Conservation (phyloP, 306 rosid species). For the Glycine latifolia region DNA sequence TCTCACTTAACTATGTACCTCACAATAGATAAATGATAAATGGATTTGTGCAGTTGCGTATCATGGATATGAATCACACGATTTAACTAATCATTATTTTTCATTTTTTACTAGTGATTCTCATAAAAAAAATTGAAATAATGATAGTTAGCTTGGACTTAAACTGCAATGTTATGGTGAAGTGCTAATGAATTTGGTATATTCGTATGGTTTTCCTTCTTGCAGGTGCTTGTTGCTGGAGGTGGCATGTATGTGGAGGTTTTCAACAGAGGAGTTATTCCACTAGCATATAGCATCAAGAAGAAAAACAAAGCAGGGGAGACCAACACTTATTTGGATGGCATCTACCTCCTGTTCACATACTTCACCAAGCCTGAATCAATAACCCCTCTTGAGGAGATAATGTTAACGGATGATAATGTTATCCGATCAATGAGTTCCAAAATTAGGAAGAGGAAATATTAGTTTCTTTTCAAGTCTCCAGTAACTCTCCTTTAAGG, state of each 20-base stretch:
- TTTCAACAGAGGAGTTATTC: slow-evolving; percentile 89
- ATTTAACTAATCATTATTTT: neutral
- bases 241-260: slow-evolving; percentile 99
- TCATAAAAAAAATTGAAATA: too few relatives aligned
- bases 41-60: neutral
- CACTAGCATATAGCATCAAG: slow-evolving; percentile 77
- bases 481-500: slow-evolving; percentile 41
- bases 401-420: slow-evolving; percentile 67
- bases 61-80: neutral
- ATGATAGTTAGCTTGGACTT: neutral
- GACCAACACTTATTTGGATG: slow-evolving; percentile 79
- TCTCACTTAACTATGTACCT: neutral
- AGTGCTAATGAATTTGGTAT: slow-evolving; percentile 9
- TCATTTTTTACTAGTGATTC: neutral
- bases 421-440: slow-evolving; percentile 72
- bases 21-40: too few relatives aligned
- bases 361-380: slow-evolving; percentile 88
- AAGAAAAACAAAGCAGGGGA: slow-evolving; percentile 94
- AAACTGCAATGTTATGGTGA: slow-evolving; percentile 24
- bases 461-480: slow-evolving; percentile 50
- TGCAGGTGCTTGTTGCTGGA: slow-evolving; percentile 97
- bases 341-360: slow-evolving; percentile 87
- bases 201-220: slow-evolving; percentile 13
- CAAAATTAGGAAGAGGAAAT: slow-evolving; percentile 81
- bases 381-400: slow-evolving; percentile 59